Evolutionary conservation across 2,329 filamentous ascomycete species (phyloP).

Genomic region (Aspergillus ochraceus): DNA sequence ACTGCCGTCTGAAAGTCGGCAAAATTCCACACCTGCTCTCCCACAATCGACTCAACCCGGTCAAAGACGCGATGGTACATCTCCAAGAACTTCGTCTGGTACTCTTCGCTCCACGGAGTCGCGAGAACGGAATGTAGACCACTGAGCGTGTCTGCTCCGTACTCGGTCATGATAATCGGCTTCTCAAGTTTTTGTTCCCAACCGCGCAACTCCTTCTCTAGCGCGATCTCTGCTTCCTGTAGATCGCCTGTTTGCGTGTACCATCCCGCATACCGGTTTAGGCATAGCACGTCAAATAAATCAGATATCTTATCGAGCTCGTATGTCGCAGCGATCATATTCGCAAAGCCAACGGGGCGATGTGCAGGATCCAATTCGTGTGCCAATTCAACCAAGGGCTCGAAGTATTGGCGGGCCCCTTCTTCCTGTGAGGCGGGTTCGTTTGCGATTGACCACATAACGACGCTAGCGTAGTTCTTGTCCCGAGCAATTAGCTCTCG

Average conservation of each 20-base stretch:
- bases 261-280: not conserved
- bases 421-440: not conserved
- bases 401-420: slow-evolving; percentile 25
- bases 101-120: not conserved
- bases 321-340: not conserved
- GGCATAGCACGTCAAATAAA: not conserved
- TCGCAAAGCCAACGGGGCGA: not conserved
- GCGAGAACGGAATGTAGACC: not conserved
- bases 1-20: slow-evolving; percentile 2
- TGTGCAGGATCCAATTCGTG: not conserved
- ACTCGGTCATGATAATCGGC: not conserved
- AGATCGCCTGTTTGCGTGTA: not conserved
- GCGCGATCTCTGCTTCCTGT: not conserved
- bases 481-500: not conserved
- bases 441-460: not conserved
- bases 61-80: not conserved
- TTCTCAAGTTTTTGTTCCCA: not conserved
- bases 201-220: not conserved
- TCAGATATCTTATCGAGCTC: not conserved
- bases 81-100: not conserved
- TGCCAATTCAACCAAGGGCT: slow-evolving; percentile 16
- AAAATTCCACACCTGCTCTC: slow-evolving; percentile 2
- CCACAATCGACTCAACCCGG: not conserved
- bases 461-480: not conserved
- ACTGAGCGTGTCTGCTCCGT: not conserved